Evolutionary conservation across 176 grass and related monocot genomes (phyloP), one percentile per base, ranked within the genome.

Genomic region (Oryza punctata): DNA sequence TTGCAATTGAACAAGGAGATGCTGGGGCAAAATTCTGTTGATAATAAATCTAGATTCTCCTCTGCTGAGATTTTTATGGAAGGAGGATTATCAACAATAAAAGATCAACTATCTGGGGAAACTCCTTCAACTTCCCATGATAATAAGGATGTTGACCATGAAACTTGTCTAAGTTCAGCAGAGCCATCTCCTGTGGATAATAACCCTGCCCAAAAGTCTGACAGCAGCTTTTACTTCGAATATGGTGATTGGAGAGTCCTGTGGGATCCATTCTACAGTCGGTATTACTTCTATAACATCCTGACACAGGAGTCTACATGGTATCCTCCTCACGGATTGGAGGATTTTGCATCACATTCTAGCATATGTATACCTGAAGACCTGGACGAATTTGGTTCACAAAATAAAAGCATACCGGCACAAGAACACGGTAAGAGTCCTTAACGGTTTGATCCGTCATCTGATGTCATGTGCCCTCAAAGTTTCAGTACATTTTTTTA

Each of bases 251-350:
- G 96, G 96, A 90, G 65, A 32, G 85, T 91, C 66, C 16, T 93
- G 46, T 98, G 91, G 92, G 96, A 95, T 93, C 63, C 84, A 68
- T 98, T 91, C 47, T 98, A 95, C 11, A 73, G 81, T 57, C 90
- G 59, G 73, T 89, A 93, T 90, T 98, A 98, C 84, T 98, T 87
- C 28, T 95, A 83, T 82, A 91, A 95, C 80, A 87, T 88, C 23
- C 69, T 85, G 61, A 90, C 96, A 83, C 82, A 91, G 41, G 93
- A 95, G 65, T 91, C 96, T 23, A 91, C 96, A 46, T 98, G 96
- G 96, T 81, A 82, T 25, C 91, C 85, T 80, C 96, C 96, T 88
- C 69, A 84, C 81, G 90, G 91, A 69, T 90, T 95, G 91, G 91
- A 91, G 69, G 69, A 93, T 82, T 85, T 90, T 79, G 32, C 75